Base-by-base conservation (phyloP, 495 filamentous ascomycete species). In the Hypomontagnella monticulosa region DNA sequence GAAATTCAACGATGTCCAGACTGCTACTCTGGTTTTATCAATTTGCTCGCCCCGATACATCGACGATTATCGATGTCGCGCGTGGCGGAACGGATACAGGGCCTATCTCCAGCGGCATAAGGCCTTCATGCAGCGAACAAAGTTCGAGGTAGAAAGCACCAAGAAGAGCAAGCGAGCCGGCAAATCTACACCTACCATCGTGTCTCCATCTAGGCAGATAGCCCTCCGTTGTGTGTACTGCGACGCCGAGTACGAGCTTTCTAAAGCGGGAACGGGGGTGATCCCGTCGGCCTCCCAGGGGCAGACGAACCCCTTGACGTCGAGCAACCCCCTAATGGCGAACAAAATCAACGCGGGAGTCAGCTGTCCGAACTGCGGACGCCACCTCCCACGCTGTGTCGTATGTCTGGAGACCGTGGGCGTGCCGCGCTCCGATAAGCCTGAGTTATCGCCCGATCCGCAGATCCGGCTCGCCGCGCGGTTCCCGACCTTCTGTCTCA, bases 401-500 rank as follows among this genome's bases (percentile, higher is more conserved):
- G 85, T 98, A 6, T 99, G 95, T 74, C 86, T 91, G 58, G 82
- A 93, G 67, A 89, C 91, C 79, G 86, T 98, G 0, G 96, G 96
- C 2, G 86, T 88, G 46, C 89, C 91, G 57, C 85, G 93, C 63
- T 87, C 86, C n/a, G 81, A 84, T 69, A 81, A 83, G 34, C 81
- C 81, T 11, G 86, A 88, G 32, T 77, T 80, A 15, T 79, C 82
- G 11, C 78, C 78, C 8, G 85, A 87, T 32, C 78, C 81, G 33
- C 81, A 80, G 5, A 72, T 78, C 40, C 64, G 78, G 16, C 74
- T 78, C 46, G 79, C 81, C 63, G 80, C 79, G 36, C 70, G 80
- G 41, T 84, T 84, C 54, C 84, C 93, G 44, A 89, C 87, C 0
- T 96, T 97, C 71, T 99, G 95, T 68, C 85, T 93, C 37, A 84